Evolutionary conservation across 2,329 filamentous ascomycete genomes (phyloP).

Genomic region (Diaporthe vexans): DNA sequence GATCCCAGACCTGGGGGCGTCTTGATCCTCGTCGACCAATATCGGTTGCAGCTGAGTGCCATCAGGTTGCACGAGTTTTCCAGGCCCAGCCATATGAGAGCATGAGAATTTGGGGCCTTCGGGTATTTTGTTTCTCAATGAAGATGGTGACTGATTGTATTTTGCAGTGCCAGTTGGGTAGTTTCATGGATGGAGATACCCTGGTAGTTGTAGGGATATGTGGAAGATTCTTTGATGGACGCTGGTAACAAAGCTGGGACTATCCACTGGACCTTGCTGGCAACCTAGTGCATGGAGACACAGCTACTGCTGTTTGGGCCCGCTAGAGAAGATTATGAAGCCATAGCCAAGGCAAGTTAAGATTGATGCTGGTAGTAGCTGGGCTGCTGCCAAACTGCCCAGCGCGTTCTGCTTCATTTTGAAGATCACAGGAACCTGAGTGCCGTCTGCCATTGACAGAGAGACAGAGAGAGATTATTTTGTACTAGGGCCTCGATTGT

Average conservation of each 20-base stretch:
- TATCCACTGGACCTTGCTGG: not conserved
- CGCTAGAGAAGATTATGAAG: not conserved
- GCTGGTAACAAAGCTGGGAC: conserved; percentile 1
- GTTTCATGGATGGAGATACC: not conserved
- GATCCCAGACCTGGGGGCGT: conserved; percentile 1
- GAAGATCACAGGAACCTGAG: not conserved
- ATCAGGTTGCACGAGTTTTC: too few relatives aligned
- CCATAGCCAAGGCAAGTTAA: not conserved
- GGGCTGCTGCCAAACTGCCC: not conserved
- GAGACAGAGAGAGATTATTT: not conserved
- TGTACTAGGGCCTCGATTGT: not conserved
- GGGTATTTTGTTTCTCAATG: not conserved
- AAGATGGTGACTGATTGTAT: not conserved
- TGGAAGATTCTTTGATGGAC: conserved; percentile 1
- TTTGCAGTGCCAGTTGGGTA: not conserved
- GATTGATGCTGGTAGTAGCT: not conserved
- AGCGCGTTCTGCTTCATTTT: too few relatives aligned
- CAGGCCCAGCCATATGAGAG: not conserved
- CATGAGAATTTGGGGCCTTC: not conserved
- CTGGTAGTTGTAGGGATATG: not conserved
- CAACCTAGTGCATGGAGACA: not conserved
- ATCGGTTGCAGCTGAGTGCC: conserved; percentile 28
- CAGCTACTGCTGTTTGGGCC: too few relatives aligned
- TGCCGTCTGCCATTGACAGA: not conserved
- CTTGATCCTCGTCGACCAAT: not conserved